Percentiles rank a stretch among this genome's conserved stretches.
These are phyloP conservation scores for Thinopyrum obtusiflorum DNA, from an alignment of 202 grass and related monocot species.

Conservation along the genomic window DNA sequence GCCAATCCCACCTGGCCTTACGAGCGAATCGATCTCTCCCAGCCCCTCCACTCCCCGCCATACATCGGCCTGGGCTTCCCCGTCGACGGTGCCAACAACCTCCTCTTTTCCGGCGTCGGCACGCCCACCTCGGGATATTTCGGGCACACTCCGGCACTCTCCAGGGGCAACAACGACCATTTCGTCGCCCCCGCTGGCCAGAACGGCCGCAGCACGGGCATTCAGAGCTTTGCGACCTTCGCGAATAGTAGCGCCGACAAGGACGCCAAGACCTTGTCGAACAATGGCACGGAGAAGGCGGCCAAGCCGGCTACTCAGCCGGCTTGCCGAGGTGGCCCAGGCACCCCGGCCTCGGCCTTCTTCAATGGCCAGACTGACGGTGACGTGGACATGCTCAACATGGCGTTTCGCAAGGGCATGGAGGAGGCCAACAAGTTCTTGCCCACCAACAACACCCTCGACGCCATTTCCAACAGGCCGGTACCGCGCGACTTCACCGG, in stretches of 20 bases:
- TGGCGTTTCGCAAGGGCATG: conserved; percentile 46
- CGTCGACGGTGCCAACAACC: neutral
- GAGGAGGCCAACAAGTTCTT: conserved; percentile 64
- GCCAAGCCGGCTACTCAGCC: neutral
- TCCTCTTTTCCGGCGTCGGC: neutral
- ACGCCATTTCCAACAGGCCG: neutral
- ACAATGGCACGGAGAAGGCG: neutral
- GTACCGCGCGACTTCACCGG: neutral
- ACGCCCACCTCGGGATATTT: neutral
- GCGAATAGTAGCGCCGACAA: neutral
- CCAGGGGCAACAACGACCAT: neutral
- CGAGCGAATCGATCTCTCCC: conserved; percentile 22
- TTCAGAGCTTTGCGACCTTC: neutral
- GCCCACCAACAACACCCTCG: conserved; percentile 25
- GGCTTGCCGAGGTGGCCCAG: neutral
- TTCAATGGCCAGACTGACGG: neutral
- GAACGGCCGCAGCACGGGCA: neutral
- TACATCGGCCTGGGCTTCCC: conserved; percentile 9
- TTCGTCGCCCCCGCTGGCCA: neutral
- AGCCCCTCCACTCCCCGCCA: conserved; percentile 17
- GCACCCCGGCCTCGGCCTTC: conserved; percentile 20
- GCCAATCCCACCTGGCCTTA: conserved; percentile 27
- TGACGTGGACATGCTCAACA: conserved; percentile 37
- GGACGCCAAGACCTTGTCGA: neutral
- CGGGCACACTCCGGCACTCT: neutral